Base-by-base conservation (phyloP, 164 flowering plant species). In the Macadamia integrifolia region DNA sequence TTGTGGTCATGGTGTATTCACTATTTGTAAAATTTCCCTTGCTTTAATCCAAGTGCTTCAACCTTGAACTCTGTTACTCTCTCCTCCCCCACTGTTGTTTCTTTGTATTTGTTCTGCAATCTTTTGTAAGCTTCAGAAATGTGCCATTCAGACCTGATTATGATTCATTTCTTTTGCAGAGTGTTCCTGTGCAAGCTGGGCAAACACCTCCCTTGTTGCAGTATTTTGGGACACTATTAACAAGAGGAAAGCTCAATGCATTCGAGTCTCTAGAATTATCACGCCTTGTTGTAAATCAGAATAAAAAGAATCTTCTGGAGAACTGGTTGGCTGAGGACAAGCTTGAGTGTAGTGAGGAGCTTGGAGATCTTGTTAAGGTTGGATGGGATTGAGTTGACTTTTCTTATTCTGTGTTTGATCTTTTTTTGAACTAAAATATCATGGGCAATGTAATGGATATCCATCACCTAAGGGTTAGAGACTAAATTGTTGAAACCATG, bases 311-410 rank as follows among this genome's bases (percentile, higher is more conserved):
- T 81, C 90, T 92, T 71, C 71, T 95, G 79, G 99, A 92, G 78
- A 95, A 92, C 78, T 95, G 98, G 98, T 78, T 95, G 83, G 98
- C 98, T n/a, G 98, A 95, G 69, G 99, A 95, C 81, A 95, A 95
- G 81, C 82, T 95, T 71, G 99, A 95, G 71, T 92, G 99, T 64
- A 92, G 96, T 61, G 98, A 95, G 86, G 99, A 95, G 67, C 93
- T 95, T 71, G 99, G 99, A 63, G 99, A 95, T 67, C 98, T 95
- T 75, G 98, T 95, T 74, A 95, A 95, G 98, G 99, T 94, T 61
- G 74, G 18, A 75, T 73, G 60, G 0, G 14, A 42, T 63, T 72
- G 6, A 42, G 32, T 65, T 64, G 9, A 30, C 28, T 11, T 65
- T 62, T 66, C n/a, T 53, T 14, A 53, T 53, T 4, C 57, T 14